phyloP scores from a whole-genome alignment of 768 basidiomycete species.

The Terana coerulea region DNA sequence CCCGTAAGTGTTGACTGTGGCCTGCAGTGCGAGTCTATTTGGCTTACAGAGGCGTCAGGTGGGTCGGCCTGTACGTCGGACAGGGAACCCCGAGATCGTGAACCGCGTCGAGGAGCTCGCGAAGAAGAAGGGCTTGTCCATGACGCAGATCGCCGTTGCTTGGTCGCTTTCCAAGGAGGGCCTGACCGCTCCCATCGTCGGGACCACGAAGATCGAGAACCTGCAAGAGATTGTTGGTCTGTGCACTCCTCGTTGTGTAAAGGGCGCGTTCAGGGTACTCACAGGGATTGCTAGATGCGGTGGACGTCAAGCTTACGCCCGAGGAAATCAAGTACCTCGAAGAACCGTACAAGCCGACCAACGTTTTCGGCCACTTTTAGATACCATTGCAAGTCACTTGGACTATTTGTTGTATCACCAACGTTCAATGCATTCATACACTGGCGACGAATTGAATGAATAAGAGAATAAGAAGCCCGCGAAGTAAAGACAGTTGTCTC shows the following conservation, averaged over 20 bases:
- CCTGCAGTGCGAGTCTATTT: no score
- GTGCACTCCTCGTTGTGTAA: constrained; percentile 4
- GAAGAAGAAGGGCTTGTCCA: constrained; percentile 33
- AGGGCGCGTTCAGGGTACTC: no score
- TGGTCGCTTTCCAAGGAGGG: constrained; percentile 29
- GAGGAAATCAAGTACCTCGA: constrained; percentile 57
- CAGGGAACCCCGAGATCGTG: constrained; percentile 6
- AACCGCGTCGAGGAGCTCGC: constrained; percentile 34
- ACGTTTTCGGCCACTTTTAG: constrained; percentile 29
- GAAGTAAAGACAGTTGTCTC: no score
- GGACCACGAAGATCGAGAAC: constrained; percentile 33
- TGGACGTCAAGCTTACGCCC: constrained; percentile 45
- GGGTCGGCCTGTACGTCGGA: constrained; percentile 5
- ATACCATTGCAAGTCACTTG: not conserved
- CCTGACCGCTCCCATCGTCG: constrained; percentile 38
- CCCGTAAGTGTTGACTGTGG: no score
- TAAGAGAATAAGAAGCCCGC: no score
- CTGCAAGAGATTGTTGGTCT: constrained; percentile 36
- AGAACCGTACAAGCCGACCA: constrained; percentile 45
- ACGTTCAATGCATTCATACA: no score
- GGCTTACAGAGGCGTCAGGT: no score
- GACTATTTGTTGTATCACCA: no score
- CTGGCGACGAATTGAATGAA: no score
- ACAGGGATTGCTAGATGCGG: constrained; percentile 29
- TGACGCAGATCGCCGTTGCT: constrained; percentile 38